Percentiles rank a stretch among this genome's conserved stretches.
phyloP scores from a whole-genome alignment of 345 rosid species.

The Syzygium aromaticum region DNA sequence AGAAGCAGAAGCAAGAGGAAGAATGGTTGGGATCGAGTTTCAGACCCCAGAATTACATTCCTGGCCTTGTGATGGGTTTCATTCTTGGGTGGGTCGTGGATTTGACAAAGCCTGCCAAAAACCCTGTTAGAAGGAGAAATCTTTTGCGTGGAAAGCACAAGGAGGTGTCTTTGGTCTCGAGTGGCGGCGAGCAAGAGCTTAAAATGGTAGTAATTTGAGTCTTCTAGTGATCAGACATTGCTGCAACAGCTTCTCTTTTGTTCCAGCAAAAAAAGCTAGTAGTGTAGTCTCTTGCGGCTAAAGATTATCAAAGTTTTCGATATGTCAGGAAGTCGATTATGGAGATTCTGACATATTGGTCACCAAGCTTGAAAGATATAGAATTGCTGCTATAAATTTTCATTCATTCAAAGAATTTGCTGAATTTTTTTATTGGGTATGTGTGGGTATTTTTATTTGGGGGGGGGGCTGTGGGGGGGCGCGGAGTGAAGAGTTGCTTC shows the following conservation, averaged over 20 bases:
- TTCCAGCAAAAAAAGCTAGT: not conserved
- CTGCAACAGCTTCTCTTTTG: not conserved
- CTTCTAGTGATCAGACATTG: not conserved
- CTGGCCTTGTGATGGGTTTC: slow-evolving; percentile 77
- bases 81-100: slow-evolving; percentile 70
- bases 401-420: not conserved
- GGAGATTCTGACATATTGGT: not conserved
- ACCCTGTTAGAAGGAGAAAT: slow-evolving; percentile 38
- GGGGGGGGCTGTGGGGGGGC: not conserved
- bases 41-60: slow-evolving; percentile 64
- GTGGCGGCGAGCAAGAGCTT: slow-evolving; percentile 45
- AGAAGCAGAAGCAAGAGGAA: not conserved
- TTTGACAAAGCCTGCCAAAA: slow-evolving; percentile 39
- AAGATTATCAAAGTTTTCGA: not conserved
- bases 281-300: not conserved
- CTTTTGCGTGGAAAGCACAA: slow-evolving; percentile 43
- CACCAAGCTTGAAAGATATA: not conserved
- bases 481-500: not conserved
- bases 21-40: slow-evolving; percentile 24
- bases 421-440: not conserved
- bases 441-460: no score
- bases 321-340: not conserved
- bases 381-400: not conserved
- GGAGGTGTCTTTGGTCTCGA: slow-evolving; percentile 21
- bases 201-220: slow-evolving; percentile 41